A percentile compares a stretch with the other conserved stretches of the same genome.
Evolutionary conservation across 169 alveolate genomes (phyloP).

Genomic region (Hammondia hammondi): DNA sequence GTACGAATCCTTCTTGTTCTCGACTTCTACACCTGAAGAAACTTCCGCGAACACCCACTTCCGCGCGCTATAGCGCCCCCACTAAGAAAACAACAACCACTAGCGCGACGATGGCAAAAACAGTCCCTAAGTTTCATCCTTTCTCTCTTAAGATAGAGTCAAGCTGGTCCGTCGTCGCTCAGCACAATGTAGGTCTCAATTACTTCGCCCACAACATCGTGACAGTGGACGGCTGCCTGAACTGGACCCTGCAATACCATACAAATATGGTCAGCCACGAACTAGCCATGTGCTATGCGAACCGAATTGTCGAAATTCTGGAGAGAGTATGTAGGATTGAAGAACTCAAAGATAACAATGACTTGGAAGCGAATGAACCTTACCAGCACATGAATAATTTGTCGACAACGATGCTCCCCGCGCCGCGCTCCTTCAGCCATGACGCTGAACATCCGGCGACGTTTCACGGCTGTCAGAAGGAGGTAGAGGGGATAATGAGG

Average conservation of each 20-base stretch:
- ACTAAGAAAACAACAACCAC: neutral
- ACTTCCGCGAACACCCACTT: neutral
- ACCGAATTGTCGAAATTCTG: slow-evolving; percentile 54
- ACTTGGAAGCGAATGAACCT: too few relatives aligned
- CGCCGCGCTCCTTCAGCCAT: too few relatives aligned
- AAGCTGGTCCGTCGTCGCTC: slow-evolving; percentile 68
- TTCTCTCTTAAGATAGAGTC: slow-evolving; percentile 39
- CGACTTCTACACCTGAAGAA: neutral
- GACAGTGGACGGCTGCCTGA: slow-evolving; percentile 73
- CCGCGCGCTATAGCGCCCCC: neutral
- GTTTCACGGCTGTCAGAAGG: too few relatives aligned
- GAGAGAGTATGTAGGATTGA: slow-evolving; percentile 20
- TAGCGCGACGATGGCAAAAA: neutral
- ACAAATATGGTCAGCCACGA: slow-evolving; percentile 73
- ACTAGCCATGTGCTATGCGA: slow-evolving; percentile 73
- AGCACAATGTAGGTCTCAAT: slow-evolving; percentile 71
- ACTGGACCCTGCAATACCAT: slow-evolving; percentile 80
- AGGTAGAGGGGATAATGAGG: too few relatives aligned
- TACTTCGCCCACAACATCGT: slow-evolving; percentile 79
- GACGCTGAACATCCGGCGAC: too few relatives aligned
- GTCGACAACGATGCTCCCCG: too few relatives aligned
- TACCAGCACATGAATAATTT: too few relatives aligned
- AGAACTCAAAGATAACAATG: neutral
- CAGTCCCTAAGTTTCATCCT: slow-evolving; percentile 42
- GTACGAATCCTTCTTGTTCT: neutral